Evolutionary conservation across 805 yeast species (phyloP), one percentile per base, ranked within the genome.

Genomic region (Grigorovia jiainica): DNA sequence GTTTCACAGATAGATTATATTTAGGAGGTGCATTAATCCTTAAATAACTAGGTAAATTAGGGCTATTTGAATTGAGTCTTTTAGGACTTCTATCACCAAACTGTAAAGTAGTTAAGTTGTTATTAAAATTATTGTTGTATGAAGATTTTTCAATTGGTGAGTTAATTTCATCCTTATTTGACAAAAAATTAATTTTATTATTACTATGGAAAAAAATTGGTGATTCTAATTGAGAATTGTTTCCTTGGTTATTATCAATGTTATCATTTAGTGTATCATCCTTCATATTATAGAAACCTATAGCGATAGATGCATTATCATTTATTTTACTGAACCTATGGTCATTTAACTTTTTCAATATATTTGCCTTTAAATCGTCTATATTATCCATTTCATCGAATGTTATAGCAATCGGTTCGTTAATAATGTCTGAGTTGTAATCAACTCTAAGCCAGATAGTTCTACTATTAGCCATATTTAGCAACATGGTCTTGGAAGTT

Each of bases 361-460:
- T 71, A 45, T 76, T 71, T 9, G 71, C 64, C 54, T 89, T 89
- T 51, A 89, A 66, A 60, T 90, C 95, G 59, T 89, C 97, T 5
- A 89, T 72, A 1, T 87, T 71, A 54, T 84, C 90, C 17, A 60
- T 55, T 24, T 76, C 76, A 15, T 68, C 67, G 16, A 84, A 81
- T 44, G 68, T 57, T 6, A 89, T 62, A 1, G 94, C 75, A 0
- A 95, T 85, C 3, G 97, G 83, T 38, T 58, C 48, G 34, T 47
- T 15, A 7, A 45, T 45, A 1, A 32, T 24, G 23, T 51, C 53
- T 15, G 43, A 45, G 5, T 37, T 29, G 29, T 31, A 15, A 9
- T 44, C 45, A 17, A 55, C 31, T 45, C 49, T 49, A n/a, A 54
- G 39, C 61, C 61, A 56, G n/a, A 56, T 40, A 29, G 49, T 54